phyloP scores from a whole-genome alignment of 768 basidiomycete species.

The Suillus subalutaceus region DNA sequence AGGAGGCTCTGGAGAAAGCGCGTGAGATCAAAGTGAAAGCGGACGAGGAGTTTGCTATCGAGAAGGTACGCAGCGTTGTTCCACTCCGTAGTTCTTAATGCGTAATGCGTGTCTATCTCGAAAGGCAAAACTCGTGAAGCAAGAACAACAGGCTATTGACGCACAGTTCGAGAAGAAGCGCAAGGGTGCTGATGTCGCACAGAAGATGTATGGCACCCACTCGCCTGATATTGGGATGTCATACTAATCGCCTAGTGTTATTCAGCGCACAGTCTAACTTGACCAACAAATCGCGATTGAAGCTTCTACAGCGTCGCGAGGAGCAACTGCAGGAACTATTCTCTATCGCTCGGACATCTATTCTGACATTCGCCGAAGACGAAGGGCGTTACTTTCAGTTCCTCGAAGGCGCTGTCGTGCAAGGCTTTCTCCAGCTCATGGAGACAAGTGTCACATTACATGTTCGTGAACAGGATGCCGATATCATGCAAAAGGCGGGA shows the following conservation, averaged over 20 bases:
- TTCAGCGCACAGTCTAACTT: slow-evolving; percentile 90
- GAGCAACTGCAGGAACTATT: slow-evolving; percentile 93
- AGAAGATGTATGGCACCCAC: slow-evolving; percentile 80
- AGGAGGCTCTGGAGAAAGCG: slow-evolving; percentile 97
- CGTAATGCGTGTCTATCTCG: neutral
- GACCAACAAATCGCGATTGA: slow-evolving; percentile 94
- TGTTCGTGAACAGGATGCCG: slow-evolving; percentile 68
- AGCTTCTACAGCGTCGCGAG: slow-evolving; percentile 87
- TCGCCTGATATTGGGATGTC: neutral
- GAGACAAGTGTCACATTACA: slow-evolving; percentile 71
- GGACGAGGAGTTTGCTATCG: slow-evolving; percentile 98
- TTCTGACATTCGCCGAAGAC: slow-evolving; percentile 65
- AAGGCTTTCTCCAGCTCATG: slow-evolving; percentile 83
- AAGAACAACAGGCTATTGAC: slow-evolving; percentile 94
- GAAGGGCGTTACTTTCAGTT: slow-evolving; percentile 77
- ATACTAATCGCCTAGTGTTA: neutral
- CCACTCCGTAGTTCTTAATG: neutral
- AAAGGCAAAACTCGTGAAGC: slow-evolving; percentile 95
- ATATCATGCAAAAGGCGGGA: slow-evolving; percentile 62
- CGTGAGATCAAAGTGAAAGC: slow-evolving; percentile 97
- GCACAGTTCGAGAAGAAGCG: slow-evolving; percentile 93
- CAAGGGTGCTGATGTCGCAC: slow-evolving; percentile 90
- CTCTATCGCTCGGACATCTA: slow-evolving; percentile 62
- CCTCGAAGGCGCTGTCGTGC: slow-evolving; percentile 81
- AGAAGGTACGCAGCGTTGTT: slow-evolving; percentile 65